A percentile compares a stretch with the other conserved stretches of the same genome.
Evolutionary conservation across 2,329 filamentous ascomycete genomes (phyloP).

Genomic region (Trichoderma afroharzianum): DNA sequence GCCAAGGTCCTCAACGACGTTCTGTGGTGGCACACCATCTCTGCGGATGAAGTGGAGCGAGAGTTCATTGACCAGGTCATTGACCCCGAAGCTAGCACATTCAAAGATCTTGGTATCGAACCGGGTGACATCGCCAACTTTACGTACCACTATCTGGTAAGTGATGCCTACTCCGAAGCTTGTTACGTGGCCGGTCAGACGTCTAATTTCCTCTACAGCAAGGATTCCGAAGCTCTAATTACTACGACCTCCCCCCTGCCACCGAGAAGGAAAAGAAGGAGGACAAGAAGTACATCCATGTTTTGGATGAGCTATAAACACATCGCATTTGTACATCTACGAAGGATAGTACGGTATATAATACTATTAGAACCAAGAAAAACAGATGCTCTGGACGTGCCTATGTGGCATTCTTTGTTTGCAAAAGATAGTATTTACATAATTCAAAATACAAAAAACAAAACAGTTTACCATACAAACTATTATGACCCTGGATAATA

Average conservation of each 20-base stretch:
- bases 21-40: conserved; percentile 85
- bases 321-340: neutral
- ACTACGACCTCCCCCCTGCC: conserved; percentile 89
- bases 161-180: conserved; percentile 30
- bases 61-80: conserved; percentile 93
- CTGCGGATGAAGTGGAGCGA: conserved; percentile 80
- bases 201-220: conserved; percentile 54
- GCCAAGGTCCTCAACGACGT: conserved; percentile 72
- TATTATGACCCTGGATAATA: neutral
- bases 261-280: conserved; percentile 93
- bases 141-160: conserved; percentile 91
- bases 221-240: conserved; percentile 82
- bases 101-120: conserved; percentile 87
- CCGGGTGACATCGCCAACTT: conserved; percentile 80
- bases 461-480: neutral
- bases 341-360: conserved; percentile 4
- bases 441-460: neutral
- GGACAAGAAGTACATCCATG: conserved; percentile 95
- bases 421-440: neutral
- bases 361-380: neutral
- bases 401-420: neutral
- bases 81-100: conserved; percentile 88
- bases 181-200: neutral
- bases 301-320: conserved; percentile 75
- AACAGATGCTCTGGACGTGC: neutral